Conservation (phyloP, 257 asterid genomes). For the Dorcoceras hygrometricum region DNA sequence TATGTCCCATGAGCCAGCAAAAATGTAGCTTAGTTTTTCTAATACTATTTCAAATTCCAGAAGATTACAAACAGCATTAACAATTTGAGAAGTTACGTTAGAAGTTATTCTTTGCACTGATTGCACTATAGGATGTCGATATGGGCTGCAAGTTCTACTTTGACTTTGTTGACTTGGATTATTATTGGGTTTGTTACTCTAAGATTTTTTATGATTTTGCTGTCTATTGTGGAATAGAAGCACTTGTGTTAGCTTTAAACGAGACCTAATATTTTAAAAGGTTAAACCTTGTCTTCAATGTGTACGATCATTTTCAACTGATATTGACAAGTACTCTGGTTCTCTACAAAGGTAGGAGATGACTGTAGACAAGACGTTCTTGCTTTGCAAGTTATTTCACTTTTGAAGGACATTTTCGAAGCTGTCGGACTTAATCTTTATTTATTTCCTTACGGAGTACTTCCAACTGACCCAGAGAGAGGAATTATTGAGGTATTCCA, state of each 20-base stretch:
- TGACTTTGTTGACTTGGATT: not conserved
- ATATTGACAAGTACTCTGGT: constrained; percentile 23
- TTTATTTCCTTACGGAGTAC: constrained; percentile 94
- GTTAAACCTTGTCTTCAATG: not conserved
- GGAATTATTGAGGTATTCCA: constrained; percentile 90
- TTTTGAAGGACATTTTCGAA: constrained; percentile 84
- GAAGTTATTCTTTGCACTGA: not conserved
- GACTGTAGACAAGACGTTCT: constrained; percentile 98
- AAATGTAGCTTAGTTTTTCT: too few species aligned
- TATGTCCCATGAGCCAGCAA: not conserved
- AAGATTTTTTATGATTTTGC: not conserved
- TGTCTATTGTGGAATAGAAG: not conserved
- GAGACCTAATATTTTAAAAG: not conserved
- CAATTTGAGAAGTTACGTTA: not conserved
- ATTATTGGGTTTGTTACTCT: not conserved
- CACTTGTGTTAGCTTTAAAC: not conserved
- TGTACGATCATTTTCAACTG: not conserved
- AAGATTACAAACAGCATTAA: not conserved
- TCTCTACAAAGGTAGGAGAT: constrained; percentile 81
- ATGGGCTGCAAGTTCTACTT: not conserved
- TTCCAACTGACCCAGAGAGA: constrained; percentile 95
- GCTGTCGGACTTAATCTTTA: constrained; percentile 87
- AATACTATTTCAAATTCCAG: not conserved
- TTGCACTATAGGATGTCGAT: not conserved
- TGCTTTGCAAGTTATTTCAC: constrained; percentile 98